Evolutionary conservation across 1,139 yeast genomes (phyloP).

Genomic region (Taphrina wiesneri): DNA sequence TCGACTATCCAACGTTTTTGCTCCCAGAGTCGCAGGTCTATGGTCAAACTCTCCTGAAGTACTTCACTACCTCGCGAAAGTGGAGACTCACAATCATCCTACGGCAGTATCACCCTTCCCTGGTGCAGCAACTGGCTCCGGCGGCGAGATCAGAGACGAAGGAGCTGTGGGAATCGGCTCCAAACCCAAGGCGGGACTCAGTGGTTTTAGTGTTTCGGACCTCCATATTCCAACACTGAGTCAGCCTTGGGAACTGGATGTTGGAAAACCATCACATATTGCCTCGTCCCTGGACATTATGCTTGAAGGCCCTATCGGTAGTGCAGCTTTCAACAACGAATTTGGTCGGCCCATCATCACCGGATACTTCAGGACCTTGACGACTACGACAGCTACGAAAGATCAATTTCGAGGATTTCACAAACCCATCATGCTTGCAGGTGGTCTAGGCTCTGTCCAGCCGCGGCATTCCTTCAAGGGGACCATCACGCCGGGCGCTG

Average conservation of each 20-base stretch:
- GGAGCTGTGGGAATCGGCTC: conserved; percentile 99
- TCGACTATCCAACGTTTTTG: conserved; percentile 64
- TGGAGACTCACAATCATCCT: conserved; percentile 98
- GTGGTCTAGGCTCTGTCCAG: conserved; percentile 96
- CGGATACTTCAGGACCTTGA: conserved; percentile 94
- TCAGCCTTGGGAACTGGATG: conserved; percentile 92
- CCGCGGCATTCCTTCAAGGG: conserved; percentile 90
- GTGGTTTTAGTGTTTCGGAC: conserved; percentile 92
- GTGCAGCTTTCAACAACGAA: conserved; percentile 98
- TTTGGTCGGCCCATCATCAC: conserved; percentile 97
- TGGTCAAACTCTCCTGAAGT: conserved; percentile 76
- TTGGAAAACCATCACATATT: conserved; percentile 91
- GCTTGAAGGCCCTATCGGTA: conserved; percentile 96
- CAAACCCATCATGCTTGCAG: conserved; percentile 98
- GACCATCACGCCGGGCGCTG: conserved; percentile 88
- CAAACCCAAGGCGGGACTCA: conserved; percentile 90
- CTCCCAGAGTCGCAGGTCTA: conserved; percentile 52
- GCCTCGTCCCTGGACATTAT: conserved; percentile 91
- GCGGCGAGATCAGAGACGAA: conserved; percentile 99
- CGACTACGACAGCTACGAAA: conserved; percentile 68
- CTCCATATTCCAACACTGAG: conserved; percentile 76
- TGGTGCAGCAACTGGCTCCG: conserved; percentile 99
- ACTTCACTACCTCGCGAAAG: conserved; percentile 89
- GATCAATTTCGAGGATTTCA: conserved; percentile 92
- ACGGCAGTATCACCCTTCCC: conserved; percentile 99